Evolutionary conservation across 352 stramenopile genomes (phyloP).

Genomic region (Blastocystis sp.): DNA sequence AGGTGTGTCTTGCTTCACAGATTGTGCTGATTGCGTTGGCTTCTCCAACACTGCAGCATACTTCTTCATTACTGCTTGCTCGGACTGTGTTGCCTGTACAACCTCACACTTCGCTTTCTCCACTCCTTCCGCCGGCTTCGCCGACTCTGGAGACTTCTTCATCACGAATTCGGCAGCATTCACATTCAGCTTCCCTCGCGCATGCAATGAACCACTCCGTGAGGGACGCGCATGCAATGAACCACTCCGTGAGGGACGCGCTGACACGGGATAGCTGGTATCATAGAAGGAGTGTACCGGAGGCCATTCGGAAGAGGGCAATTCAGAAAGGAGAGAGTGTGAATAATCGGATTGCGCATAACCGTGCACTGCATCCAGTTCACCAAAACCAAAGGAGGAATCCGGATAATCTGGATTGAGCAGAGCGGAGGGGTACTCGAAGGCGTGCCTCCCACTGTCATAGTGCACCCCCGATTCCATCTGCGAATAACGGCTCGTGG

Average conservation of each 20-base stretch:
- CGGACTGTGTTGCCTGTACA: not conserved
- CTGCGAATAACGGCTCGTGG: not conserved
- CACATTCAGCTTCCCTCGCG: not conserved
- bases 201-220: not conserved
- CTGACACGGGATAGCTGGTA: not conserved
- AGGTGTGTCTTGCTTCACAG: not conserved
- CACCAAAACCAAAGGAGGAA: not conserved
- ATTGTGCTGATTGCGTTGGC: not conserved
- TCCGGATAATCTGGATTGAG: not conserved
- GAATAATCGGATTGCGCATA: not conserved
- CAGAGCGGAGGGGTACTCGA: not conserved
- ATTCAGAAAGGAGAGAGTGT: too few species aligned
- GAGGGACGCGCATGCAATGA: not conserved
- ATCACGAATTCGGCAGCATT: not conserved
- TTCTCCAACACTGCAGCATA: not conserved
- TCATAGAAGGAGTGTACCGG: not conserved
- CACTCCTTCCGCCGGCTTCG: not conserved
- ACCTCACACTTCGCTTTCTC: constrained; percentile 6
- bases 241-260: not conserved
- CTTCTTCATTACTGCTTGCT: not conserved
- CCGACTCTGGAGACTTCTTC: not conserved
- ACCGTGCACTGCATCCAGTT: not conserved
- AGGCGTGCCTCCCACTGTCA: not conserved
- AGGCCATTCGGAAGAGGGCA: not conserved
- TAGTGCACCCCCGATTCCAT: not conserved